Base-by-base conservation (phyloP, 495 filamentous ascomycete genomes). In the Pyrenula massariospora region DNA sequence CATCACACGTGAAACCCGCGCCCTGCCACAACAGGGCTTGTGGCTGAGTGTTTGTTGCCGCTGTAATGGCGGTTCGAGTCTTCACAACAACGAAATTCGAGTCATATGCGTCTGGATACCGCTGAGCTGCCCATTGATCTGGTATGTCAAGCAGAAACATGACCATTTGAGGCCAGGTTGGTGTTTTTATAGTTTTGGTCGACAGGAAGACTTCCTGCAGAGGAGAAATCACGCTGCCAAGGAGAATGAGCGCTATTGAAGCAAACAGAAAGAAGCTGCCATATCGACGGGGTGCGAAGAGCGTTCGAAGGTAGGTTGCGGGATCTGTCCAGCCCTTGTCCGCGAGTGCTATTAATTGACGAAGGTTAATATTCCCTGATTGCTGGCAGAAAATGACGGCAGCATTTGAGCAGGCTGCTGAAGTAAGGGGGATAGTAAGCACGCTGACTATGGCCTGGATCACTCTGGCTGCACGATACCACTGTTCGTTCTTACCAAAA, bases 151-250 rank as follows among this genome's bases (percentile, higher is more conserved):
- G 19, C 19, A 54, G 53, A 25, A 19, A 24, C 1, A 2, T 1
- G 5, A 54, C 19, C 0, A 8, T 1, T 22, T 19, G 31, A 20
- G 31, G 36, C 21, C 12, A 19, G 19, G 62, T 67, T 52, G 60
- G 60, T 0, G 56, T 56, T 55, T 67, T 65, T 21, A 63, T 55
- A 12, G 58, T 57, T 42, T 55, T 52, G 0, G 57, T 47, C 0
- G 57, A 52, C 1, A 69, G 49, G 21, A 66, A 60, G 25, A 67
- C 25, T 22, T 57, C 21, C 53, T 67, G 63, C 8, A 69, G 49
- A 2, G 65, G 65, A 8, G 59, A 58, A 19, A 66, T 61, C 3
- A 67, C 49, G 20, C 48, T 36, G 10, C 63, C 63, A 3, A 67
- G 50, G 22, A 65, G 10, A 22, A 58, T 42, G 12, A 65, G 22